phyloP scores from a whole-genome alignment of 1,284 basidiomycete species.

The Puccinia coronata region DNA sequence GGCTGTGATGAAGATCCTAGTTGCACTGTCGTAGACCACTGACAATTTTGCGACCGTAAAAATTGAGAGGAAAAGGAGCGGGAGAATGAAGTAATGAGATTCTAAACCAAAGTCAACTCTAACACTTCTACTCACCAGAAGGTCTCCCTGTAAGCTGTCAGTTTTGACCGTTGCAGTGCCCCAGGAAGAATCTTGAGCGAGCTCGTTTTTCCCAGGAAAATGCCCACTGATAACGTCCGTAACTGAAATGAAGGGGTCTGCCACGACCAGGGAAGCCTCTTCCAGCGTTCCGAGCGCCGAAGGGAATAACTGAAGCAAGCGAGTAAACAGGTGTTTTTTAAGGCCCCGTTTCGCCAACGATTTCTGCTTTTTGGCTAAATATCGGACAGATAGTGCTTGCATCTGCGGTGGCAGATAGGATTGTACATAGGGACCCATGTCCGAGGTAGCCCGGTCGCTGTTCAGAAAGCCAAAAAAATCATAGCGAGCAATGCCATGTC shows the following conservation, averaged over 20 bases:
- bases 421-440: slow-evolving; percentile 29
- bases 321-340: slow-evolving; percentile 9
- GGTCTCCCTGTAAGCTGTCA: slow-evolving; percentile 33
- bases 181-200: slow-evolving; percentile 22
- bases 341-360: background rate
- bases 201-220: background rate
- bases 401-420: slow-evolving; percentile 21
- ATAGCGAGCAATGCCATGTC: slow-evolving; percentile 42
- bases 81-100: background rate
- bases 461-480: slow-evolving; percentile 35
- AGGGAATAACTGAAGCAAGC: slow-evolving; percentile 21
- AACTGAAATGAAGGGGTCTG: background rate
- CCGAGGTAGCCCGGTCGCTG: slow-evolving; percentile 31
- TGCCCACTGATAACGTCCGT: slow-evolving; percentile 9
- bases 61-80: background rate
- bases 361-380: background rate
- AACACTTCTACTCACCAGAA: slow-evolving; percentile 34
- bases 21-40: slow-evolving; percentile 38
- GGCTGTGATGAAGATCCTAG: slow-evolving; percentile 33
- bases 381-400: background rate
- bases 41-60: background rate
- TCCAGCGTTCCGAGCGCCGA: slow-evolving; percentile 10
- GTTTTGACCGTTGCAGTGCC: slow-evolving; percentile 46
- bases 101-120: too few species aligned
- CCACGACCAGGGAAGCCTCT: background rate